Percentiles rank a stretch among this genome's conserved stretches.
These are phyloP conservation scores for Alternaria sp. DNA, from an alignment of 2,329 filamentous ascomycete species.

Conservation along the genomic window DNA sequence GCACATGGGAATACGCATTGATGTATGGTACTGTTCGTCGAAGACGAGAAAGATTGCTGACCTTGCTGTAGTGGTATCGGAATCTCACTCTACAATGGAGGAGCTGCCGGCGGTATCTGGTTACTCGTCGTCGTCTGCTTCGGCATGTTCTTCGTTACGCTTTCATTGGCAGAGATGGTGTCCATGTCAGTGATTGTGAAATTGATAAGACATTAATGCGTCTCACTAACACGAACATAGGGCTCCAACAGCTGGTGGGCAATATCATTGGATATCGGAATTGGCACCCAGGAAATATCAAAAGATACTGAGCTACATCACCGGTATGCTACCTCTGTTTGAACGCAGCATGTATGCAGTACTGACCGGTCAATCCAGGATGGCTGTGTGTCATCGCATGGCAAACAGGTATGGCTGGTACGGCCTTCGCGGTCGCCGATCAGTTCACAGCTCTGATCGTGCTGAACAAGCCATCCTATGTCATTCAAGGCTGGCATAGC, in stretches of 20 bases:
- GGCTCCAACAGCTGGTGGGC: conserved; percentile 26
- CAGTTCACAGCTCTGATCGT: conserved; percentile 35
- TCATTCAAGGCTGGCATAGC: conserved; percentile 53
- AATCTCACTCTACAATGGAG: conserved; percentile 12
- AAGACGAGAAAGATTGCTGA: not conserved
- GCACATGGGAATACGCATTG: conserved; percentile 24
- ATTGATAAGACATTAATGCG: not conserved
- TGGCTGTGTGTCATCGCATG: conserved; percentile 51
- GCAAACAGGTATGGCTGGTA: conserved; percentile 41
- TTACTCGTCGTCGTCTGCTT: conserved; percentile 24
- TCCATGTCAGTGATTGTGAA: conserved; percentile 27
- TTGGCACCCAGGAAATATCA: conserved; percentile 46
- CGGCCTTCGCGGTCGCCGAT: conserved; percentile 24
- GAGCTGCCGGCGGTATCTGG: conserved; percentile 29
- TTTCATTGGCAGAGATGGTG: conserved; percentile 40
- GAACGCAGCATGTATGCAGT: not conserved
- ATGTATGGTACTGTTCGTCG: conserved; percentile 6
- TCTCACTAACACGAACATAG: not conserved
- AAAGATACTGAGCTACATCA: conserved; percentile 44
- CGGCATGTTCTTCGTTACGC: conserved; percentile 29
- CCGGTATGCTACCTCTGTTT: conserved; percentile 41
- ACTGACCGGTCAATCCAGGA: conserved; percentile 19
- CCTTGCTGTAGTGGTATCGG: not conserved
- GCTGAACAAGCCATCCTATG: conserved; percentile 48
- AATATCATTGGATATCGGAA: conserved; percentile 37